Percentiles rank a stretch among this genome's conserved stretches.
phyloP scores from a whole-genome alignment of 805 yeast genomes.

The Priceomyces castillae region DNA sequence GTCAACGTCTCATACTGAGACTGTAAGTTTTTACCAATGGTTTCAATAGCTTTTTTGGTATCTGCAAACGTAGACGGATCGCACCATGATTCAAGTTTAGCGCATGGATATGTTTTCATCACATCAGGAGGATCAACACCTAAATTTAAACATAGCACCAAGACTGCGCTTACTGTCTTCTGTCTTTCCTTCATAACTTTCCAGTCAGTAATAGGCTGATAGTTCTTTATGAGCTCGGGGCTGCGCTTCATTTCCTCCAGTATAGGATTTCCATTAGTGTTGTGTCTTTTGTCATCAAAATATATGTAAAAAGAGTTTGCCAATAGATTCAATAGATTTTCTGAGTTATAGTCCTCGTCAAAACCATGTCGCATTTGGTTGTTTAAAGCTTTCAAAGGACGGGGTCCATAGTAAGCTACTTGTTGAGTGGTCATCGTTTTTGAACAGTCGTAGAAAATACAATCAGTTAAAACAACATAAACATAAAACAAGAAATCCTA shows the following conservation, averaged over 20 bases:
- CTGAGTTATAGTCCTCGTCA: conserved; percentile 58
- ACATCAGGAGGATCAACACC: conserved; percentile 99
- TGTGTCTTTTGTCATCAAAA: conserved; percentile 89
- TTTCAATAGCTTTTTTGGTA: conserved; percentile 86
- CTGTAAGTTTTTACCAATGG: conserved; percentile 85
- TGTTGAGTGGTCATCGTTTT: conserved; percentile 7
- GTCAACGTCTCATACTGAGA: conserved; percentile 87
- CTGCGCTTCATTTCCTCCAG: conserved; percentile 49
- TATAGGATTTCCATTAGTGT: conserved; percentile 81
- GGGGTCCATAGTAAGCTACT: conserved; percentile 24
- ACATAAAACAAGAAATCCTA: not conserved
- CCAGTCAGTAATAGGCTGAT: conserved; percentile 85
- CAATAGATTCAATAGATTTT: conserved; percentile 51
- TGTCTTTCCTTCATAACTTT: conserved; percentile 85
- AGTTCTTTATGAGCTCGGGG: conserved; percentile 44
- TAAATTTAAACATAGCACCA: conserved; percentile 82
- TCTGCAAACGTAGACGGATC: conserved; percentile 82
- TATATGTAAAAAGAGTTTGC: conserved; percentile 76
- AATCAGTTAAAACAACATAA: not conserved
- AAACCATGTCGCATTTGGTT: conserved; percentile 63
- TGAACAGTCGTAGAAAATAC: not conserved
- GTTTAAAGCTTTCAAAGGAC: conserved; percentile 48
- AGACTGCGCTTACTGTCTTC: conserved; percentile 89
- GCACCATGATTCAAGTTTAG: conserved; percentile 88
- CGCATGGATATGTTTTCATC: conserved; percentile 88